Evolutionary conservation across 352 stramenopile species (phyloP), one percentile per base, ranked within the genome.

Genomic region (Peronospora belbahrii): DNA sequence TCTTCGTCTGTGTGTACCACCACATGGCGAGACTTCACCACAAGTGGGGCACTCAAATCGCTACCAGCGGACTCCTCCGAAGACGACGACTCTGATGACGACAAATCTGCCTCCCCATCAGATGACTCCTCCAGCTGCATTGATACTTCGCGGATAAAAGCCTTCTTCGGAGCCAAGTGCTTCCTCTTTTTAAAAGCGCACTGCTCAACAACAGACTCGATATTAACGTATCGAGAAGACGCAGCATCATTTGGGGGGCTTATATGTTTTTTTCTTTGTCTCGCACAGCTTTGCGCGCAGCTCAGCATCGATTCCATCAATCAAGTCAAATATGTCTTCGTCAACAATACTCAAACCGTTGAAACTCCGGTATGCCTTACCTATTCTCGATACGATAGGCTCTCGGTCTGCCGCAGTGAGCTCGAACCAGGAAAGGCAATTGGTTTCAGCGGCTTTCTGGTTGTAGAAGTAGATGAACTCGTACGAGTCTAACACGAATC

Each of bases 381-480:
- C 58, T 48, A 73, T 60, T 43, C 32, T 54, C 18, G 13, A 28
- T 18, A 55, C 33, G 14, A 73, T 69, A 2, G 27, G 34, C 2
- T 52, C 42, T 20, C 48, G 55, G 24, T 70, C 59, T 3, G 38
- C 13, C 13, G 33, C 24, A 9, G 55, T 40, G 13, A 73, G 52
- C 15, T 73, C 59, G 27, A 73, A 73, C 63, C 63, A 73, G 8
- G 28, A 32, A 6, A 66, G 18, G 6, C 43, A 62, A 14, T 57
- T 39, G n/a, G 42, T 59, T 5, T 53, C 57, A 0, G 27, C 40
- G 4, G 59, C 63, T 23, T 61, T 64, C 38, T 57, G 28, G 38
- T 70, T 55, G 48, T 70, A 73, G 10, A 64, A 66, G 44, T 67
- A 67, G 30, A 73, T 62, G 36, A 73, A 73, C 38, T 73, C 63